Base-by-base conservation (phyloP, 2,329 filamentous ascomycete genomes). In the Remersonia thermophila region DNA sequence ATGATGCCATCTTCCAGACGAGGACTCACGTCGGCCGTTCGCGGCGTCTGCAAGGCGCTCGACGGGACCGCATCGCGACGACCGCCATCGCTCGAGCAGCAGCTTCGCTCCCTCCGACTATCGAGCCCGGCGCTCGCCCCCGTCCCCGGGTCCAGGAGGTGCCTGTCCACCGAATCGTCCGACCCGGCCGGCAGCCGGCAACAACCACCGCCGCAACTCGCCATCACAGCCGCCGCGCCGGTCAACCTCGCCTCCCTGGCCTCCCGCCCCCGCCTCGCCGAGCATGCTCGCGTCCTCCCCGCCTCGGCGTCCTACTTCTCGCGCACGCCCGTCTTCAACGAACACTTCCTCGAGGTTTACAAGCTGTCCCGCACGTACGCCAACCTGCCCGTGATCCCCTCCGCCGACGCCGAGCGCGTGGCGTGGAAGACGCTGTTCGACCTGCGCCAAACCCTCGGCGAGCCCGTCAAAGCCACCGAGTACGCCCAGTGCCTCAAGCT, bases 241-340 rank as follows among this genome's bases (percentile, higher is more conserved):
- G 30, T 46, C 26, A 40, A 46, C 27, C 16, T 44, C 18, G 29
- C 47, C 11, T 45, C 53, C 0, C 54, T 58, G 1, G 54, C 58
- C n/a, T 23, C 53, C 9, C 52, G 52, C 30, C 13, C 37, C 40
- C 10, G 16, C n/a, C 11, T 37, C 7, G 45, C 60, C 18, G 46
- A 51, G 17, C 69, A 74, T 46, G 77, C 83, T 36, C 83, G 91
- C 46, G 66, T 93, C 15, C 65, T 95, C 26, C 91, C 91, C 14
- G 70, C 71, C 17, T 94, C 87, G 26, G 79, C 84, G 3, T 91
- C 89, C n/a, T 98, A 98, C 63, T 98, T 96, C 65, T 87, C 85
- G 35, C 80, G 80, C 35, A 80, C 80, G 42, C 82, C 87, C 2
- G 68, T 71, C 37, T 95, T 94, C 66, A 91, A 80, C 60, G 91